phyloP scores from a whole-genome alignment of 1,139 yeast species.

The Pichia sp. region DNA sequence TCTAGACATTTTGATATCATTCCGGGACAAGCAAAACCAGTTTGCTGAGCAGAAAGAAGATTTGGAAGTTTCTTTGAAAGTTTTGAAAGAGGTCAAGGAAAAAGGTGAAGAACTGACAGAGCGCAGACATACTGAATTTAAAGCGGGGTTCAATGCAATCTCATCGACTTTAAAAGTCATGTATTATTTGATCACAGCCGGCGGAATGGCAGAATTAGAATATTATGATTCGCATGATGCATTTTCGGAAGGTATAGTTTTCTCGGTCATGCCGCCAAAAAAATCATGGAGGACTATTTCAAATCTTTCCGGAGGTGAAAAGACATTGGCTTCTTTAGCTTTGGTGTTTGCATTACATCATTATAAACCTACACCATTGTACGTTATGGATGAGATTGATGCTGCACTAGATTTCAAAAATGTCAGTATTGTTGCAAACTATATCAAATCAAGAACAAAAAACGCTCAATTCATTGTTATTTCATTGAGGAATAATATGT shows the following conservation, averaged over 20 bases:
- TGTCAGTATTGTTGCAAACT: slow-evolving; percentile 95
- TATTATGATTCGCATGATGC: slow-evolving; percentile 95
- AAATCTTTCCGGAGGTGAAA: slow-evolving; percentile 96
- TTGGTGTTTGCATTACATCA: slow-evolving; percentile 94
- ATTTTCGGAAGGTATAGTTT: slow-evolving; percentile 93
- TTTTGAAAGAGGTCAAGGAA: slow-evolving; percentile 60
- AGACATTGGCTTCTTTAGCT: slow-evolving; percentile 91
- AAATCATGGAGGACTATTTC: slow-evolving; percentile 96
- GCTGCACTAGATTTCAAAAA: slow-evolving; percentile 97
- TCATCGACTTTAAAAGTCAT: slow-evolving; percentile 88
- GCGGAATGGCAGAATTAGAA: slow-evolving; percentile 97
- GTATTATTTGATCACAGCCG: slow-evolving; percentile 99
- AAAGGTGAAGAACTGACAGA: slow-evolving; percentile 68
- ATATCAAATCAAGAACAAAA: slow-evolving; percentile 90
- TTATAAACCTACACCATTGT: slow-evolving; percentile 94
- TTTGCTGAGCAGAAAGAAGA: slow-evolving; percentile 59
- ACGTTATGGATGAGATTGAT: slow-evolving; percentile 99
- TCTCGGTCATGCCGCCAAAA: slow-evolving; percentile 99
- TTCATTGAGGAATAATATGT: slow-evolving; percentile 94
- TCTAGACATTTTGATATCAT: slow-evolving; percentile 71
- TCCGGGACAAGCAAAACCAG: slow-evolving; percentile 62
- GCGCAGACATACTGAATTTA: slow-evolving; percentile 79
- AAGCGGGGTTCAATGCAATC: slow-evolving; percentile 85
- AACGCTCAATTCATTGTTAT: slow-evolving; percentile 97
- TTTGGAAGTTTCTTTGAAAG: slow-evolving; percentile 56